Conservation (phyloP, 2,329 filamentous ascomycete genomes). For the Volutella citrinella region DNA sequence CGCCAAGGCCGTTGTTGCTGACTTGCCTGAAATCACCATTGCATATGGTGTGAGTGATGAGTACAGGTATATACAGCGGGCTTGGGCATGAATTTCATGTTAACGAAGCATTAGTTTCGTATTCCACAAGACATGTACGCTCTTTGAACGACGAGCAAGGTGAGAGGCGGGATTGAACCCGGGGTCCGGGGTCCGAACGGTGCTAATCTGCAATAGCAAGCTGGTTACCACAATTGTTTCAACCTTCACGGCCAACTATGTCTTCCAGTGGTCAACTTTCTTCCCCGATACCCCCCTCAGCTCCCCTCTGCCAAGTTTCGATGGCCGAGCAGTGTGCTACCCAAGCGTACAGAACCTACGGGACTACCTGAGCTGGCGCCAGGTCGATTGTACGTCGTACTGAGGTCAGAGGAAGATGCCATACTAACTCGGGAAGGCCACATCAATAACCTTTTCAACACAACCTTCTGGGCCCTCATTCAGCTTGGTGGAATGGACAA, state of each 20-base stretch:
- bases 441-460: constrained; percentile 99
- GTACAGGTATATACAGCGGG: constrained; percentile 71
- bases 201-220: constrained; percentile 65
- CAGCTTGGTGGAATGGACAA: constrained; percentile 71
- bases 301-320: constrained; percentile 81
- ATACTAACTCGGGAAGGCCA: constrained; percentile 59
- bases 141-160: constrained; percentile 85
- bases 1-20: constrained; percentile 78
- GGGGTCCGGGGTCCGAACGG: too few relatives aligned
- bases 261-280: constrained; percentile 72
- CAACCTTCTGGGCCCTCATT: constrained; percentile 89
- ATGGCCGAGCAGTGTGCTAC: constrained; percentile 88
- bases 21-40: constrained; percentile 80
- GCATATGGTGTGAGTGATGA: constrained; percentile 96
- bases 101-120: constrained; percentile 81
- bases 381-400: constrained; percentile 79
- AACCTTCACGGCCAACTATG: constrained; percentile 89
- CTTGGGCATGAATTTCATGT: too few relatives aligned
- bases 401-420: neutral
- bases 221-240: constrained; percentile 87
- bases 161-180: too few relatives aligned
- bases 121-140: constrained; percentile 74
- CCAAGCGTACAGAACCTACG: constrained; percentile 77
- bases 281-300: constrained; percentile 72
- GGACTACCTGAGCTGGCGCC: constrained; percentile 96